A percentile compares a stretch with the other conserved stretches of the same genome.
Evolutionary conservation across 1,284 basidiomycete species (phyloP).

Genomic region (Ustilago xerochloae): DNA sequence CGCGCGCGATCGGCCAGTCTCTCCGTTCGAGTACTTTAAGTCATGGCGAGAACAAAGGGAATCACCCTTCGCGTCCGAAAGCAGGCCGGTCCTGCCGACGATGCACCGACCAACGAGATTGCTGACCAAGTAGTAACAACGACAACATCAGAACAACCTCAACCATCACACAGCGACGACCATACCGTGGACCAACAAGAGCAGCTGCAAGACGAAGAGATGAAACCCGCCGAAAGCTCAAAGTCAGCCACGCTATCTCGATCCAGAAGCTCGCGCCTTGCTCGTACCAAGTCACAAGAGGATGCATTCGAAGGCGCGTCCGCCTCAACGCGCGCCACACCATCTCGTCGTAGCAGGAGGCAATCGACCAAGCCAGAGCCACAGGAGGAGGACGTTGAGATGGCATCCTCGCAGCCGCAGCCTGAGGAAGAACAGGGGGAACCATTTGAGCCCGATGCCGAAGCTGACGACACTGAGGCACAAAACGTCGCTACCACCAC

Average conservation of each 20-base stretch:
- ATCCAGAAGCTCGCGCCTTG: constrained; percentile 24
- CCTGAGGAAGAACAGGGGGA: constrained; percentile 10
- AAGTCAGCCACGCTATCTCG: constrained; percentile 14
- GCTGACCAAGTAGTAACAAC: not conserved
- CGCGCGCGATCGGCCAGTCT: no score
- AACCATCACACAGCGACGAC: not conserved
- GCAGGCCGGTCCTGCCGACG: constrained; percentile 7
- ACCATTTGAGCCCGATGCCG: constrained; percentile 4
- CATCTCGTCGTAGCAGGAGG: constrained; percentile 37
- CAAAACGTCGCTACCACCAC: constrained; percentile 6
- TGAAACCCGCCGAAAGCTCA: constrained; percentile 14
- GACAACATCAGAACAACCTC: not conserved
- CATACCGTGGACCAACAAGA: not conserved
- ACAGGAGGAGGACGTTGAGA: constrained; percentile 19
- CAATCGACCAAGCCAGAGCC: constrained; percentile 29
- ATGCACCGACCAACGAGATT: not conserved
- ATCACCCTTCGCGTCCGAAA: constrained; percentile 47
- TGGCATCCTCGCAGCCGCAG: constrained; percentile 9
- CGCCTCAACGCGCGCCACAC: constrained; percentile 16
- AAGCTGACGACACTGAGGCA: constrained; percentile 9
- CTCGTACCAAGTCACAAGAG: constrained; percentile 31
- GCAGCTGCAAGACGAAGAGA: constrained; percentile 22
- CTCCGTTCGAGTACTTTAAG: not conserved
- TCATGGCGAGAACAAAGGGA: constrained; percentile 44
- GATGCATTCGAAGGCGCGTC: constrained; percentile 20